These are phyloP conservation scores for Polyplosphaeria fusca DNA, from an alignment of 495 filamentous ascomycete genomes.

Conservation along the genomic window DNA sequence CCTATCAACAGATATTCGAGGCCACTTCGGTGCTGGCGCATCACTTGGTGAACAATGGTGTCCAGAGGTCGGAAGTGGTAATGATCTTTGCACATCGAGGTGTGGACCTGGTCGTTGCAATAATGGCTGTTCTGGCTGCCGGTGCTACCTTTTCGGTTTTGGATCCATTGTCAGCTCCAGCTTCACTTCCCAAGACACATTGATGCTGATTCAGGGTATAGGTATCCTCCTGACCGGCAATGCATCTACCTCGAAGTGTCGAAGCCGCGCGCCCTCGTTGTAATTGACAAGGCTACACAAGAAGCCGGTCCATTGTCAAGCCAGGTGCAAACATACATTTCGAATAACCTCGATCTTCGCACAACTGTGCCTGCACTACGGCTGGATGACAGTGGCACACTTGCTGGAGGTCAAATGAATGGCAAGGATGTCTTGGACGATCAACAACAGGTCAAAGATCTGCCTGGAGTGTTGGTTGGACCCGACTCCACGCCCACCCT, in stretches of 20 bases:
- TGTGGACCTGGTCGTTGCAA: constrained; percentile 64
- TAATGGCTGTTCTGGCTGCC: constrained; percentile 50
- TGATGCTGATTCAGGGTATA: neutral
- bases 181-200: neutral
- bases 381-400: constrained; percentile 68
- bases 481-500: constrained; percentile 85
- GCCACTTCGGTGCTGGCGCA: constrained; percentile 78
- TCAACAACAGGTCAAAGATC: constrained; percentile 51
- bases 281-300: constrained; percentile 73
- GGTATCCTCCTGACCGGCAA: constrained; percentile 82
- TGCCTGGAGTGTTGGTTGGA: constrained; percentile 76
- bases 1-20: constrained; percentile 84
- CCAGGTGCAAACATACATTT: constrained; percentile 70
- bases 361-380: constrained; percentile 74
- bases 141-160: constrained; percentile 73
- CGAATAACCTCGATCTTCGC: constrained; percentile 67
- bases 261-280: constrained; percentile 71
- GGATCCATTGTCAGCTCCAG: constrained; percentile 57
- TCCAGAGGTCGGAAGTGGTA: constrained; percentile 79
- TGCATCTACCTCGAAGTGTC: constrained; percentile 90
- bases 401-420: constrained; percentile 63
- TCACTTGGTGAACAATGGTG: constrained; percentile 68
- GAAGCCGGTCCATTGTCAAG: constrained; percentile 70
- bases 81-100: constrained; percentile 88
- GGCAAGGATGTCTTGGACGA: constrained; percentile 65